These are phyloP conservation scores for Dichomitus squalens DNA, from an alignment of 1,284 basidiomycete species.

Conservation along the genomic window DNA sequence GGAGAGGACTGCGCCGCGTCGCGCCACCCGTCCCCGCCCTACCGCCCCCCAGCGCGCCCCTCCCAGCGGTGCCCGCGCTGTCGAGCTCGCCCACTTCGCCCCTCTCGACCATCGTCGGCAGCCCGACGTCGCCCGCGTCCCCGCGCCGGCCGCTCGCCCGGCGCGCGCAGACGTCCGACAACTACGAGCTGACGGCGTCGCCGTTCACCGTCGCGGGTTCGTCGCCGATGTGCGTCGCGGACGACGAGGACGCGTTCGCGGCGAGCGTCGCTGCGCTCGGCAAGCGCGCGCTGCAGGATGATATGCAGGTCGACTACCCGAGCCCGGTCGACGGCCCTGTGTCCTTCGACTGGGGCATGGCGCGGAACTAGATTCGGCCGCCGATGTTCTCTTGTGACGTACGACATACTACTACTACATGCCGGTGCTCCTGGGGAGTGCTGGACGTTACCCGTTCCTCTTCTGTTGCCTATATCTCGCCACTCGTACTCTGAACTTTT, in stretches of 20 bases:
- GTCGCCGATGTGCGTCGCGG: slow-evolving; percentile 19
- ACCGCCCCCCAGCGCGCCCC: slow-evolving; percentile 4
- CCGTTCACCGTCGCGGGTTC: slow-evolving; percentile 21
- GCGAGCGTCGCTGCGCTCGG: slow-evolving; percentile 9
- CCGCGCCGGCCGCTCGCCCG: slow-evolving; percentile 25
- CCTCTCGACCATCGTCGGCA: slow-evolving; percentile 20
- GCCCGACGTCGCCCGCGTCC: slow-evolving; percentile 16
- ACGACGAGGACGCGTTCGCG: slow-evolving; percentile 19
- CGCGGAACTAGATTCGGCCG: background rate
- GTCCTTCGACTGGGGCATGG: slow-evolving; percentile 21
- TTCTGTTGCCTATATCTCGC: too few species aligned
- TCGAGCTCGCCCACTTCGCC: slow-evolving; percentile 18
- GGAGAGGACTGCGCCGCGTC: slow-evolving; percentile 19
- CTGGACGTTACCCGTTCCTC: too few species aligned
- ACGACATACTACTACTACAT: background rate
- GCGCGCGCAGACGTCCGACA: slow-evolving; percentile 28
- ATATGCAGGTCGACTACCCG: slow-evolving; percentile 31
- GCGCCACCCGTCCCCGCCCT: slow-evolving; percentile 9
- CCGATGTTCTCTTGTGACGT: background rate
- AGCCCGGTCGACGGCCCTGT: slow-evolving; percentile 27
- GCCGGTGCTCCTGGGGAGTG: background rate
- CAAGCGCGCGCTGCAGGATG: slow-evolving; percentile 9
- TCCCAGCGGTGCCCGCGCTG: slow-evolving; percentile 14
- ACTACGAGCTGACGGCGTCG: slow-evolving; percentile 18
- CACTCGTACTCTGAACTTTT: too few species aligned